Base-by-base conservation (phyloP, 768 basidiomycete species). In the Lactarius sanguifluus region DNA sequence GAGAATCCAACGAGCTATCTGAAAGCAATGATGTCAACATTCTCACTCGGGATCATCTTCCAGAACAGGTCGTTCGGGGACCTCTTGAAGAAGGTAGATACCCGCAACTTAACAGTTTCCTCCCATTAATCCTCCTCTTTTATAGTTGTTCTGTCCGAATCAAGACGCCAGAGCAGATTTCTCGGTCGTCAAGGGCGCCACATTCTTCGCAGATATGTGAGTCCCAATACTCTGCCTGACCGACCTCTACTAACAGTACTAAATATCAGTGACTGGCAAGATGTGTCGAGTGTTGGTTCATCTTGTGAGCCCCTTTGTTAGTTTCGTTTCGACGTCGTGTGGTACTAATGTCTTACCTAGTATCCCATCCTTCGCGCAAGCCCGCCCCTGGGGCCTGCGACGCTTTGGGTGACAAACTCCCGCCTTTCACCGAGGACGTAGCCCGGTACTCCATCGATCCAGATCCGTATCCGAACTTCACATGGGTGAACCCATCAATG, bases 121-220 rank as follows among this genome's bases (percentile, higher is more conserved):
- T 40, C 15, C 6, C 6, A 16, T 52, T 59, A 18, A 67, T 36
- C 12, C 25, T 3, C 12, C 25, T 3, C 2, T 25, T 30, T 12
- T 20, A 1, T 18, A 67, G 66, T 18, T 67, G 43, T 59, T 67
- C 23, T 67, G 62, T 10, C 32, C 63, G 16, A 41, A 67, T 36
- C 57, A 63, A 34, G 40, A 45, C n/a, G 52, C 41, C 25, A 63
- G 66, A 59, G 66, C 57, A 30, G 52, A 64, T 28, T 59, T 67
- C 34, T 64, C 62, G 20, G 16, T 45, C 50, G 34, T 67, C 18
- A 62, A 57, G 32, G 15, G 62, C 9, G 57, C 57, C 23, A n/a
- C 62, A 38, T 64, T 67, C 41, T 67, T 67, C 36, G 57, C 66
- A 25, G 57, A 67, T 9, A 38, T 63, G 66, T 67, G 62, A 59